Conservation (phyloP, 805 yeast genomes). For the Saccharomycopsis lassenensis region DNA sequence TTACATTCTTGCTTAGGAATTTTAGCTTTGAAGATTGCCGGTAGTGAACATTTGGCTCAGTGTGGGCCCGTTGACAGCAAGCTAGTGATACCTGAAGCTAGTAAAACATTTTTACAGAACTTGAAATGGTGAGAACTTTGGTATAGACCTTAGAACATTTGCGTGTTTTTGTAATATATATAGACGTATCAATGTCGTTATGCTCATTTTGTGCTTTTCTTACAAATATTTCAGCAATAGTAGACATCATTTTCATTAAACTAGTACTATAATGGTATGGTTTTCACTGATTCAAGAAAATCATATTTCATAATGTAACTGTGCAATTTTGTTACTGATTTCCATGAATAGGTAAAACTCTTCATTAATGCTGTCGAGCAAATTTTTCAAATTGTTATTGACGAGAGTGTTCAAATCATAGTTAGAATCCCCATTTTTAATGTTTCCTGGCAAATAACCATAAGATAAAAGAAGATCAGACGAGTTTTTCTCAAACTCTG, state of each 20-base stretch:
- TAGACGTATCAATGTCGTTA: not conserved
- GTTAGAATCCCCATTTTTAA: not conserved
- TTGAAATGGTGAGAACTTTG: constrained; percentile 9
- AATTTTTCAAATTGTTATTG: constrained; percentile 13
- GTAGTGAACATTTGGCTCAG: constrained; percentile 17
- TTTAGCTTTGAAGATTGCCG: constrained; percentile 36
- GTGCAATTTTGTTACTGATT: constrained; percentile 15
- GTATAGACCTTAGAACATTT: no score
- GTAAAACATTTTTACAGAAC: constrained; percentile 7
- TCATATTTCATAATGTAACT: constrained; percentile 17
- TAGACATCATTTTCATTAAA: no score
- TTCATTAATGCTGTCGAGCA: constrained; percentile 17
- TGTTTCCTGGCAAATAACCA: constrained; percentile 9
- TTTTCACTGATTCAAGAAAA: not conserved
- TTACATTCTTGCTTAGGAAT: constrained; percentile 55
- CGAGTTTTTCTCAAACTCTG: constrained; percentile 14
- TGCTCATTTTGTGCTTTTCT: no score
- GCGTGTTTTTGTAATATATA: no score
- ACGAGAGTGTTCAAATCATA: constrained; percentile 10
- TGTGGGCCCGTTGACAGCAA: constrained; percentile 21
- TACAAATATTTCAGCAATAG: no score
- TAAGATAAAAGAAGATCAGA: constrained; percentile 12
- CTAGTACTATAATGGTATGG: no score
- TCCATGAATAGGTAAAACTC: constrained; percentile 18
- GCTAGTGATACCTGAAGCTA: constrained; percentile 21